phyloP scores from a whole-genome alignment of 192 early-diverging fungal genomes.

The Tieghemiomyces parasiticus region DNA sequence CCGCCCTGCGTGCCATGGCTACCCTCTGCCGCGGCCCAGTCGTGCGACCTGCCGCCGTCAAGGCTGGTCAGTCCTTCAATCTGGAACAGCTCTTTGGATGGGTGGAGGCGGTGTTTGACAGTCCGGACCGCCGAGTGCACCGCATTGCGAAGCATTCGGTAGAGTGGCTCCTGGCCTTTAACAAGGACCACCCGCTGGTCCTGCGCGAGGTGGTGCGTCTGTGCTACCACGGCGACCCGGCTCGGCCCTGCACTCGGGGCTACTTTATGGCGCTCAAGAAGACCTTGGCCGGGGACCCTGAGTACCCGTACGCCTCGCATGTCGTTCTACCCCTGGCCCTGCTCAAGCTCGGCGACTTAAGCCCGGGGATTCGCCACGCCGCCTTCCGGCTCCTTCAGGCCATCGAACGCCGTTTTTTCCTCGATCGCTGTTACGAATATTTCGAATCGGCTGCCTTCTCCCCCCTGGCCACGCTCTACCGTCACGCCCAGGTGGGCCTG shows the following conservation, averaged over 20 bases:
- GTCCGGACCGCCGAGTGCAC: constrained; percentile 34
- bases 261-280: constrained; percentile 66
- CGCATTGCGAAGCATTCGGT: constrained; percentile 31
- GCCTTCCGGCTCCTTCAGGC: constrained; percentile 54
- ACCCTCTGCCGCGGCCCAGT: constrained; percentile 39
- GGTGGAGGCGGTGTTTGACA: constrained; percentile 48
- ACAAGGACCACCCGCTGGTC: constrained; percentile 33
- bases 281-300: constrained; percentile 38
- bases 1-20: constrained; percentile 80
- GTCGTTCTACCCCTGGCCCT: constrained; percentile 50
- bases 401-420: constrained; percentile 49
- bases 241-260: constrained; percentile 42
- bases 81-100: constrained; percentile 35
- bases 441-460: constrained; percentile 54
- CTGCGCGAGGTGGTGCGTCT: constrained; percentile 47
- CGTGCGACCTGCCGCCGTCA: constrained; percentile 1
- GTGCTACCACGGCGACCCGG: constrained; percentile 55
- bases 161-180: constrained; percentile 17
- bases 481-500: constrained; percentile 52
- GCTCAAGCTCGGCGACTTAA: constrained; percentile 64
- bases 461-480: constrained; percentile 60
- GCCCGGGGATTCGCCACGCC: constrained; percentile 45
- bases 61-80: constrained; percentile 26
- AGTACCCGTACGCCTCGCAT: constrained; percentile 45
- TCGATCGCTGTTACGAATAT: constrained; percentile 40